Conservation (phyloP, 352 stramenopile species). For the Phytophthora pini region DNA sequence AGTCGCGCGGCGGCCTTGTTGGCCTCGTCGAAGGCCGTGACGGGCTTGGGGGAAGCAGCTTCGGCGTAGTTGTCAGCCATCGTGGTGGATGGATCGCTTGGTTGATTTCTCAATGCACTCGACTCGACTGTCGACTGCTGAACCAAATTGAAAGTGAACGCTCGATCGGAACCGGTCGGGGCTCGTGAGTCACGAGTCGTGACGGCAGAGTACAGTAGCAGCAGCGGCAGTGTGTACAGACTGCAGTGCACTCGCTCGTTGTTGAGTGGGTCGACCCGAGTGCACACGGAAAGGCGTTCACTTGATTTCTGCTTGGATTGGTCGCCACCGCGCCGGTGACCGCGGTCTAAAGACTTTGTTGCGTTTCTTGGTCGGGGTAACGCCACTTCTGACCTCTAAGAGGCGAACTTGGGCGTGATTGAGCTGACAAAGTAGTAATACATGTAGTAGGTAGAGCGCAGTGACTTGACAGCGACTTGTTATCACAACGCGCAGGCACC, state of each 20-base stretch:
- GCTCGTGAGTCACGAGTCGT: background rate
- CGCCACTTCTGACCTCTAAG: slow-evolving; percentile 4
- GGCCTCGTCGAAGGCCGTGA: slow-evolving; percentile 31
- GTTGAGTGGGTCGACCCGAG: background rate
- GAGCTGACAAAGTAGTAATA: slow-evolving; percentile 8
- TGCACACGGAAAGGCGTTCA: slow-evolving; percentile 13
- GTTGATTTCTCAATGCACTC: slow-evolving; percentile 12
- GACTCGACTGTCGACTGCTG: slow-evolving; percentile 10
- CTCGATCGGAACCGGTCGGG: background rate
- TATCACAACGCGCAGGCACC: no score
- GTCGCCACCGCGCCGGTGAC: background rate
- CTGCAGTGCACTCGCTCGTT: background rate
- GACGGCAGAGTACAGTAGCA: background rate
- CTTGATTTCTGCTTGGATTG: slow-evolving; percentile 28
- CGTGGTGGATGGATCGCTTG: background rate
- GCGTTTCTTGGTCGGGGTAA: background rate
- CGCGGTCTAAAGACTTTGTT: slow-evolving; percentile 1
- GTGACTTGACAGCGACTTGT: no score
- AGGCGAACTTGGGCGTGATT: background rate
- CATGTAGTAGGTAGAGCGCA: no score
- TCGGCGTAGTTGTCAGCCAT: slow-evolving; percentile 19
- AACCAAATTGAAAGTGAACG: background rate
- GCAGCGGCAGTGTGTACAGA: no score
- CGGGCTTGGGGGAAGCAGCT: slow-evolving; percentile 21
- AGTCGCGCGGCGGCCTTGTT: slow-evolving; percentile 36